These are phyloP conservation scores for Lanzia echinophila DNA, from an alignment of 2,329 filamentous ascomycete species.

Conservation along the genomic window DNA sequence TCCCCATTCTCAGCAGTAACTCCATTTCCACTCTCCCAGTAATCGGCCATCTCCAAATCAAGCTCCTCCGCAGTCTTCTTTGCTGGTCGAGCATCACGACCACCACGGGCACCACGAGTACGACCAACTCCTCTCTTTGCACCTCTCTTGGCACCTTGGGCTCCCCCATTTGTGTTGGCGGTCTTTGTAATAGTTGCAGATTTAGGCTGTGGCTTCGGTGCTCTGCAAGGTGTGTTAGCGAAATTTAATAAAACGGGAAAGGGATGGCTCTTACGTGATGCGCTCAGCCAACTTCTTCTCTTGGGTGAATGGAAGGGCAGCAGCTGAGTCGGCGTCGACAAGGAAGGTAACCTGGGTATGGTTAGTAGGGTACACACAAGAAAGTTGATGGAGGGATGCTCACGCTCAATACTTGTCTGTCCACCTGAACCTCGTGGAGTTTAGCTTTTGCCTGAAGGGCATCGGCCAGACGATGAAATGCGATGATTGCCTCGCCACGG, in stretches of 20 bases:
- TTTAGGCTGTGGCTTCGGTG: conserved; percentile 71
- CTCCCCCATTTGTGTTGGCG: conserved; percentile 40
- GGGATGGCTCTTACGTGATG: conserved; percentile 54
- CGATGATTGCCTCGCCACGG: conserved; percentile 85
- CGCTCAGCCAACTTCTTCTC: conserved; percentile 79
- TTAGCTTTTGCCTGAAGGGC: conserved; percentile 78
- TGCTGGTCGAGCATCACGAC: conserved; percentile 52
- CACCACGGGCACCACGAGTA: conserved; percentile 38
- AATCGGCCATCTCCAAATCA: conserved; percentile 96
- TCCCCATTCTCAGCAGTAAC: conserved; percentile 41
- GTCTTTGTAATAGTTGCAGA: conserved; percentile 70
- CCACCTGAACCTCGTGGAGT: conserved; percentile 84
- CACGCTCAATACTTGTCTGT: conserved; percentile 87
- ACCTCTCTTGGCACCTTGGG: conserved; percentile 38
- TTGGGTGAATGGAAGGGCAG: conserved; percentile 44
- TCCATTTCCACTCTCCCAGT: conserved; percentile 55
- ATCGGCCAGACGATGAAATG: conserved; percentile 73
- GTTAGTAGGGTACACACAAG: conserved; percentile 10
- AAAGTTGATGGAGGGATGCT: conserved; percentile 73
- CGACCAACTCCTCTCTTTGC: conserved; percentile 37
- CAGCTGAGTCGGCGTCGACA: conserved; percentile 67
- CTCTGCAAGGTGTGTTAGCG: conserved; percentile 33
- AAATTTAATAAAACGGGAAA: not conserved
- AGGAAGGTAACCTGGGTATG: conserved; percentile 74
- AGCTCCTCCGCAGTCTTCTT: conserved; percentile 94